Base-by-base conservation (phyloP, 1,284 basidiomycete genomes). In the Boletus mariae region DNA sequence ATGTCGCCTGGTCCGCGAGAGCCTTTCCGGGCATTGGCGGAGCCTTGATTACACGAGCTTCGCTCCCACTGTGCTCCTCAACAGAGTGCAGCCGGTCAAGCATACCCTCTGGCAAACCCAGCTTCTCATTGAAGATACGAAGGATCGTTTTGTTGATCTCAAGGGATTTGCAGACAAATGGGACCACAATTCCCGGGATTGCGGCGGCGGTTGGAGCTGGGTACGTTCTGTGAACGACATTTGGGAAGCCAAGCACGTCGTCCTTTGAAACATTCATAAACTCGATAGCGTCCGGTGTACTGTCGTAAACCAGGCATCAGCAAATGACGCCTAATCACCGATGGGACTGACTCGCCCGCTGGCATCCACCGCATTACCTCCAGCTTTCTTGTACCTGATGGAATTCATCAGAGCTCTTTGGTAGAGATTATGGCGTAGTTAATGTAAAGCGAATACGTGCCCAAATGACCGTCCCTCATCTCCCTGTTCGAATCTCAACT, bases 201-300 rank as follows among this genome's bases (percentile, higher is more conserved):
- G 72, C 73, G 5, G 69, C 71, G 34, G 79, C 76, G 15, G 82
- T 79, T 0, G 78, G 75, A 0, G 66, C 60, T 0, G 84, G 85
- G 59, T 87, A 87, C 0, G 72, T 70, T 23, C 84, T 77, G 35
- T 79, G 75, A 9, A 72, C 74, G 26, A 75, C 68, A 1, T 68
- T 57, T 0, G 84, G 84, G 69, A 75, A 86, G 0, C 80, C 75
- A 0, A 86, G 62, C 0, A 74, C 80, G 56, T 88, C 85, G 61
- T 88, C 84, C 61, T 84, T 83, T 0, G 85, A 71, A 23, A 87
- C 67, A 59, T 87, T 87, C 56, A 87, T 71, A 67, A 85, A 87
- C 60, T 87, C 84, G 12, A 78, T 75, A 0, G 77, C 79, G 64
- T 87, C 85, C 34, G 58, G 49, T 61, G 56, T 49, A 10, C 65